phyloP scores from a whole-genome alignment of 495 filamentous ascomycete species.

The Neurospora sublineolata region DNA sequence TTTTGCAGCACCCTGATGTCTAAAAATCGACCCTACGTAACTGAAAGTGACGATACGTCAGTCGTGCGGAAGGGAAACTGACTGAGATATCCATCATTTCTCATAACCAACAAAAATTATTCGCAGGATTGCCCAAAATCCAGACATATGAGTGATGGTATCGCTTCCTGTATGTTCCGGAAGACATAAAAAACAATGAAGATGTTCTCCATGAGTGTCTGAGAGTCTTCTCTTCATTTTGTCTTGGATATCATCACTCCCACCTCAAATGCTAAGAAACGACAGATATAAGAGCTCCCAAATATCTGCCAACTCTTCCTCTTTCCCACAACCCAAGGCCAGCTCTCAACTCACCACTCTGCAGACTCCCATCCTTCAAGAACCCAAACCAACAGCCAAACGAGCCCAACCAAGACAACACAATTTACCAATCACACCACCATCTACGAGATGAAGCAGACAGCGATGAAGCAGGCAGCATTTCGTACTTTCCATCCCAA shows the following conservation, averaged over 20 bases:
- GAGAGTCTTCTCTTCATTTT: background rate
- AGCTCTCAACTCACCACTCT: background rate
- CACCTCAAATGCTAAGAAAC: too few species aligned
- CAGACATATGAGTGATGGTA: background rate
- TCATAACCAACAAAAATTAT: background rate
- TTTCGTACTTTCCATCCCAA: background rate
- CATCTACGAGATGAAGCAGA: background rate
- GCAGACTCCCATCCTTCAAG: background rate
- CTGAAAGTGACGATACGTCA: too few species aligned
- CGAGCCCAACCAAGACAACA: background rate
- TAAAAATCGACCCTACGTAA: too few species aligned
- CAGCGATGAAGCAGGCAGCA: too few species aligned
- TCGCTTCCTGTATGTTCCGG: background rate
- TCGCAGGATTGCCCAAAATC: background rate
- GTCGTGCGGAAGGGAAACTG: too few species aligned
- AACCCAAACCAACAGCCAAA: background rate
- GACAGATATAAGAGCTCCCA: background rate
- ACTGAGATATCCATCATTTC: background rate
- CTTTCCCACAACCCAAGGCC: background rate
- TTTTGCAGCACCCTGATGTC: background rate
- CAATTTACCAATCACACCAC: background rate
- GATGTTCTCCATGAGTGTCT: background rate
- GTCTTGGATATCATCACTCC: too few species aligned
- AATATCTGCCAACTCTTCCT: background rate
- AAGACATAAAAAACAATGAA: background rate